These are phyloP conservation scores for Neoascochyta sp. DNA, from an alignment of 2,329 filamentous ascomycete genomes.

Conservation along the genomic window DNA sequence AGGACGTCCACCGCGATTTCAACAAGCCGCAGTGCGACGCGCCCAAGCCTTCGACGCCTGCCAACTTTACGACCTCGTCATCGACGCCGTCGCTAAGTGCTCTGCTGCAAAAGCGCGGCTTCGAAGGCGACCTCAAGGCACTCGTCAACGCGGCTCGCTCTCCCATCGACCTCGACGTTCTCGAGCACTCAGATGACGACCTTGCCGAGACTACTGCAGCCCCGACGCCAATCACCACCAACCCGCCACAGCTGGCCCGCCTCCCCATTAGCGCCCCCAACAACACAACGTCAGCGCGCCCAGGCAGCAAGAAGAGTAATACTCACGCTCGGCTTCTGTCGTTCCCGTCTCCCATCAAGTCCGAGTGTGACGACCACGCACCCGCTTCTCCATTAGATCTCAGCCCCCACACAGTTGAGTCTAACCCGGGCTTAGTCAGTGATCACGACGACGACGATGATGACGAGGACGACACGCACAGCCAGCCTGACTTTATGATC, in stretches of 20 bases:
- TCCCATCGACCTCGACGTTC: constrained; percentile 35
- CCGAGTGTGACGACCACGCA: constrained; percentile 25
- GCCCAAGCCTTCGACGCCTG: constrained; percentile 10
- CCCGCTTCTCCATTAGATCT: constrained; percentile 40
- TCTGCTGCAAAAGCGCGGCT: constrained; percentile 40
- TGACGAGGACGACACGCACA: constrained; percentile 37
- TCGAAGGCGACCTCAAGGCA: constrained; percentile 39
- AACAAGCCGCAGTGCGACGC: constrained; percentile 15
- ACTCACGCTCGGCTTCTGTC: constrained; percentile 31
- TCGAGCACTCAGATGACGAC: constrained; percentile 38
- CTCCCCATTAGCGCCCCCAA: constrained; percentile 27
- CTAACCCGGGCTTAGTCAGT: constrained; percentile 49
- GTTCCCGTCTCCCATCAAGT: constrained; percentile 27
- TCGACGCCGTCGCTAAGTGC: constrained; percentile 43
- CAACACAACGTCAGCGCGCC: constrained; percentile 22
- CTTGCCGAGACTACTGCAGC: constrained; percentile 24
- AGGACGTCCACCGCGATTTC: constrained; percentile 32
- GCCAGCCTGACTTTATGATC: constrained; percentile 35
- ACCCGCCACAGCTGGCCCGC: constrained; percentile 31
- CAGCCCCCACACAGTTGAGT: constrained; percentile 48
- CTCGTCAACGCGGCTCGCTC: constrained; percentile 36
- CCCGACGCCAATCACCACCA: constrained; percentile 27
- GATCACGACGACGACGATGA: constrained; percentile 51
- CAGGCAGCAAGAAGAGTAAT: constrained; percentile 35
- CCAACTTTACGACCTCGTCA: constrained; percentile 37